Evolutionary conservation across 2,329 filamentous ascomycete genomes (phyloP), one percentile per base, ranked within the genome.

Genomic region (Hansfordia pulvinata): DNA sequence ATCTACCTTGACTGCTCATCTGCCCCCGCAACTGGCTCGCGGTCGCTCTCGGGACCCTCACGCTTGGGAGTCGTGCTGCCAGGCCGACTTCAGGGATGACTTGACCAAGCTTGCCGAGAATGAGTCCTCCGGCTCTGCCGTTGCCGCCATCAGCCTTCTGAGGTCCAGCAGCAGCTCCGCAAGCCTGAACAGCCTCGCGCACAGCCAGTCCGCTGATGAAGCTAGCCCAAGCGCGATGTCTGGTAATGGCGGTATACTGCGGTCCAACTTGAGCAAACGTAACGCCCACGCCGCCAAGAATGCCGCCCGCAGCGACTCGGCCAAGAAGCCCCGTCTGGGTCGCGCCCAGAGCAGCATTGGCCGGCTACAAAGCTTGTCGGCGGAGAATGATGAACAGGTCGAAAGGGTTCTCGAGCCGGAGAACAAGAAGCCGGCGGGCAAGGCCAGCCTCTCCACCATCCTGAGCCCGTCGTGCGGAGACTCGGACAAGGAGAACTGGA

Each of bases 401-500:
- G 14, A 32, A 26, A 38, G 30, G 25, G 28, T 23, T 8, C 42
- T 41, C 17, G 42, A 50, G 8, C 36, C 36, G 18, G 30, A 28
- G 13, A n/a, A n/a, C n/a, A 43, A 32, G 44, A 43, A 42, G 39
- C 32, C 28, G 30, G 18, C 19, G 27, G 30, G 33, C 34, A 57
- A 60, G 38, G 51, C 53, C 19, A 56, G 64, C 40, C 35, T 62
- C 14, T 54, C 60, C 19, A 40, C 36, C 18, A 41, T 53, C 35
- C 49, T 49, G 17, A 50, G 59, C 50, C 40, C 59, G 40, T 46
- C 69, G 10, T 69, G 54, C 49, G 62, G 72, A 25, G 86, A 93
- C 42, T 93, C 84, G 2, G 88, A 96, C 49, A 96, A 96, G 55
- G 88, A 96, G 56, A 96, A 96, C 46, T 92, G 84, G 68, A 69